These are phyloP conservation scores for Dictyostelium purpureum DNA, from an alignment of 78 protist species.

Conservation along the genomic window DNA sequence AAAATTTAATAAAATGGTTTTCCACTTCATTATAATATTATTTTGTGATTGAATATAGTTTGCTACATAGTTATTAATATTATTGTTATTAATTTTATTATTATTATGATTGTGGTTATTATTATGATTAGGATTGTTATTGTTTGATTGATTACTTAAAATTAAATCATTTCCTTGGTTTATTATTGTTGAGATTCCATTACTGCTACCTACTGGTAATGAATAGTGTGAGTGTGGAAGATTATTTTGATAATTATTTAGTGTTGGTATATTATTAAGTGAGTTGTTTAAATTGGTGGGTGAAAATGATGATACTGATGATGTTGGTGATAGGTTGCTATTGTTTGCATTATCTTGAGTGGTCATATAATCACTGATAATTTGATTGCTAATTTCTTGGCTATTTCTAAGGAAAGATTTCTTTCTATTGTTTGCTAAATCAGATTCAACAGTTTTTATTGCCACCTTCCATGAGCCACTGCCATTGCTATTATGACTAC, in stretches of 20 bases:
- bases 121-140: neutral
- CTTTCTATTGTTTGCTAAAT: neutral
- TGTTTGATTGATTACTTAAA: neutral
- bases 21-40: constrained; percentile 24
- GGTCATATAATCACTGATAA: neutral
- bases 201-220: neutral
- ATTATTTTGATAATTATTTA: too few species aligned
- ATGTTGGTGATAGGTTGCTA: neutral
- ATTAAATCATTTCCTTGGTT: too few species aligned
- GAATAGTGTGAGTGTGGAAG: neutral
- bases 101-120: neutral
- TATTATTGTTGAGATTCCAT: neutral
- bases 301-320: neutral
- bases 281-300: too few species aligned
- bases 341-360: too few species aligned
- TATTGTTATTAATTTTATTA: neutral
- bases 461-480: neutral
- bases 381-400: neutral
- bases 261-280: too few species aligned
- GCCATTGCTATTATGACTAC: too few species aligned
- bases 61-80: neutral
- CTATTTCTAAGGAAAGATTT: neutral
- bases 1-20: constrained; percentile 14
- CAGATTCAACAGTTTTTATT: neutral
- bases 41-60: neutral